Base-by-base conservation (phyloP, 768 basidiomycete genomes). In the Tulasnella sp. region DNA sequence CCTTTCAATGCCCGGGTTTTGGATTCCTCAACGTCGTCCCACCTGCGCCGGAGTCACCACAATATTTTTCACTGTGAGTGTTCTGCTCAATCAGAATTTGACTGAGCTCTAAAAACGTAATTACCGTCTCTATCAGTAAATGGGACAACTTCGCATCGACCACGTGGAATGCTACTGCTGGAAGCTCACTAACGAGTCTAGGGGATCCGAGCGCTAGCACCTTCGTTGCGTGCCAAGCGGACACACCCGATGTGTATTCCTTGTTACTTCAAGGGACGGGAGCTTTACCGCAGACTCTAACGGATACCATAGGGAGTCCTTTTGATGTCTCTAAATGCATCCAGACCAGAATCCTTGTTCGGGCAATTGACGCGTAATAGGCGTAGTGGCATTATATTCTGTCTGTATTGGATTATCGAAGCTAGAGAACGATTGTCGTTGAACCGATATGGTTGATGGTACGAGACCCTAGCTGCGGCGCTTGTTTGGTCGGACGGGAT, bases 31-130 rank as follows among this genome's bases (percentile, higher is more conserved):
- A 64, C 28, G 60, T 64, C 20, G 60, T 28, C 24, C 60, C n/a
- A n/a, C 12, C 24, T 31, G 60, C n/a, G 12, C 31, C n/a, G 12
- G n/a, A 28, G 5, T n/a, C 31, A n/a, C 11, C 20, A 1, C 60
- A 64, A 64, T 64, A 64, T 31, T 18, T 24, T 64, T 24, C 60
- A 64, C 60, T 64, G n/a, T 64, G n/a, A 64, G 60, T 64, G 22
- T 18, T 16, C 18, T 50, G 0, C 24, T 31, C 11, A 31, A 12
- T 28, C 60, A 31, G 60, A 1, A 3, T 14, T 9, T 24, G 48
- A 50, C 22, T 8, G 6, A 12, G 24, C n/a, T n/a, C 31, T 64
- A 12, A 12, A 12, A 28, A 7, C 60, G 12, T 1, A 64, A 64
- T 64, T n/a, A 9, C 31, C 24, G 20, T 64, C 2, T 28, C 12